phyloP scores from a whole-genome alignment of 2,329 filamentous ascomycete genomes.

The Diaporthe sp. region DNA sequence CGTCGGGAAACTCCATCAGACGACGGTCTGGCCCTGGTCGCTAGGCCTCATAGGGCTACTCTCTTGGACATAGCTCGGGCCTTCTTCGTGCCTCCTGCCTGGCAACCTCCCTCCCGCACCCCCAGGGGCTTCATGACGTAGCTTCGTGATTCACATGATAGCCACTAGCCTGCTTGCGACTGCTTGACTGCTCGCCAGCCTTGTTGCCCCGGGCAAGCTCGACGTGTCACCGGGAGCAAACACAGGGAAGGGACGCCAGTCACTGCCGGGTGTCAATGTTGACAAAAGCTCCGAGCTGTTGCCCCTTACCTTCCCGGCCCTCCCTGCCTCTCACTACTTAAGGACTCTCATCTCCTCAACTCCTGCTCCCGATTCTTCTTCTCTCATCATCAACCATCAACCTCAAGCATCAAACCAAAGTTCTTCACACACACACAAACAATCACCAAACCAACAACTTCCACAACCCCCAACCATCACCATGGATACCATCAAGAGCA shows the following conservation, averaged over 20 bases:
- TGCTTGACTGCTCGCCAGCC: slow-evolving; percentile 16
- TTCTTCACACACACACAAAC: slow-evolving; percentile 15
- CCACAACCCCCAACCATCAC: slow-evolving; percentile 43
- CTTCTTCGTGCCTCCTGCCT: slow-evolving; percentile 16
- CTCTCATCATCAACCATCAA: slow-evolving; percentile 40
- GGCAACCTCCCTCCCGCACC: slow-evolving; percentile 10
- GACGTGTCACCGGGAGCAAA: neutral
- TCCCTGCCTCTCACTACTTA: slow-evolving; percentile 26
- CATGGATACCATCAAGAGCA: slow-evolving; percentile 62
- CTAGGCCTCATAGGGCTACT: slow-evolving; percentile 14
- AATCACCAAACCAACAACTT: slow-evolving; percentile 38
- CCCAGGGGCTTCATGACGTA: slow-evolving; percentile 30
- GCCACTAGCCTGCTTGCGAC: slow-evolving; percentile 17
- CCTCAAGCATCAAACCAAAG: slow-evolving; percentile 23
- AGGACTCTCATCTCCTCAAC: slow-evolving; percentile 19
- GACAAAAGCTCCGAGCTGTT: slow-evolving; percentile 20
- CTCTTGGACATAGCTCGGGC: neutral
- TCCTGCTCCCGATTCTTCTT: neutral
- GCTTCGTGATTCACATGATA: slow-evolving; percentile 33
- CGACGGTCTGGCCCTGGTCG: slow-evolving; percentile 14
- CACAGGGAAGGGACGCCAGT: neutral
- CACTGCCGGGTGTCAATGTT: neutral
- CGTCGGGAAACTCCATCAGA: slow-evolving; percentile 5
- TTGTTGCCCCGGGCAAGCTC: slow-evolving; percentile 6
- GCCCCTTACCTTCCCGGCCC: neutral